Base-by-base conservation (phyloP, 1,284 basidiomycete species). In the Tilletia walkeri region DNA sequence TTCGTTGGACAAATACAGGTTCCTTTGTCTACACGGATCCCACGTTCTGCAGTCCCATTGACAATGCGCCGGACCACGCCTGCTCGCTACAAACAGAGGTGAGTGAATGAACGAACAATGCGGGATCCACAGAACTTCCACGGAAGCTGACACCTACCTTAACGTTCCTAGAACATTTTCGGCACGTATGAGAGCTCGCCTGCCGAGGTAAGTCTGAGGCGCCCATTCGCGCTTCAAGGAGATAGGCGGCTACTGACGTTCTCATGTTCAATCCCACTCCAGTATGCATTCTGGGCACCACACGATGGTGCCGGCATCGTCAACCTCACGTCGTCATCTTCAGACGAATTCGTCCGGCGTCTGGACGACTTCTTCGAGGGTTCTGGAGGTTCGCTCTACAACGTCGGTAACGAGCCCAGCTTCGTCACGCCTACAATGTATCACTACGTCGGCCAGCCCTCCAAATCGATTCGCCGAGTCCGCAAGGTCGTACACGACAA, bases 311-410 rank as follows among this genome's bases (percentile, higher is more conserved):
- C 72, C 2, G 79, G 79, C 1, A 66, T 80, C 41, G 77, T 80
- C 50, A 45, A 73, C n/a, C 67, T 80, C 67, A 61, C 56, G 24
- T 61, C 56, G 24, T 61, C 56, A 39, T 80, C 53, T 16, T 70
- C 71, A 7, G 68, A 67, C 4, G 70, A 73, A 3, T 80, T 79
- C 54, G 72, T 76, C 67, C 73, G 75, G 38, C 67, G 79, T 7
- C 67, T 80, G n/a, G 78, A 80, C 69, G 73, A 75, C 50, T 79
- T 79, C 54, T 80, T 80, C 75, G 69, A 47, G 24, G 56, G 56
- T 39, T 69, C 71, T 34, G 76, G 75, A 18, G 56, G 56, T 34
- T 61, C 56, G 56, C 73, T 77, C 70, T 80, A 73, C 48, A 30
- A 30, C 24, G 24, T 30, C 24, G 24, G 24, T 2, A 30, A 30